phyloP scores from a whole-genome alignment of 441 rosid species.

The Erodium texanum region DNA sequence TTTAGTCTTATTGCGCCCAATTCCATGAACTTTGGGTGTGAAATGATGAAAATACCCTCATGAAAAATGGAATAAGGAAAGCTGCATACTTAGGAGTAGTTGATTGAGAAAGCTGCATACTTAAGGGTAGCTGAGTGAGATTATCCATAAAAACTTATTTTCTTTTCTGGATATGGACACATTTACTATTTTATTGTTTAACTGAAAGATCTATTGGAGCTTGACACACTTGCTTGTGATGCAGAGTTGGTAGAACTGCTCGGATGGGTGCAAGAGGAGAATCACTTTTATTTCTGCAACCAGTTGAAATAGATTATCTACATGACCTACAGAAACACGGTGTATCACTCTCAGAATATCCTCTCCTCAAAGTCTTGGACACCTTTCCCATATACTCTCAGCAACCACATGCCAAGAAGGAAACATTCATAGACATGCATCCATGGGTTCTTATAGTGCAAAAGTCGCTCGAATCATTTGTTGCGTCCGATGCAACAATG shows the following conservation, averaged over 20 bases:
- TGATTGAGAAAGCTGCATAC: too few species aligned
- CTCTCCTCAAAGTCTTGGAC: slow-evolving; percentile 65
- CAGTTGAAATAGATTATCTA: slow-evolving; percentile 71
- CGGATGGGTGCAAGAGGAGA: slow-evolving; percentile 92
- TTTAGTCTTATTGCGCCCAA: too few species aligned
- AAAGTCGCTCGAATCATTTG: slow-evolving; percentile 61
- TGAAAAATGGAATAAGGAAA: too few species aligned
- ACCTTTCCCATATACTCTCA: slow-evolving; percentile 47
- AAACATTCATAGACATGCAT: slow-evolving; percentile 48
- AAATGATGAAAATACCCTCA: too few species aligned
- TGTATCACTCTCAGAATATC: slow-evolving; percentile 61
- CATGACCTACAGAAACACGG: slow-evolving; percentile 79
- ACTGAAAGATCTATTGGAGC: slow-evolving; percentile 4
- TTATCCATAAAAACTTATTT: too few species aligned
- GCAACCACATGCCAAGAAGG: slow-evolving; percentile 35
- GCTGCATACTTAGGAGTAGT: too few species aligned
- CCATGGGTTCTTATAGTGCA: slow-evolving; percentile 72
- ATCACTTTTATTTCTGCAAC: slow-evolving; percentile 74
- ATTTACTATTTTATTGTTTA: not conserved
- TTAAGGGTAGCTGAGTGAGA: too few species aligned
- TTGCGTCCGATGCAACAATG: slow-evolving; percentile 45
- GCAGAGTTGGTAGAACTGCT: slow-evolving; percentile 97
- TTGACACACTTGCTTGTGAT: slow-evolving; percentile 22
- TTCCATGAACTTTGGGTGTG: too few species aligned
- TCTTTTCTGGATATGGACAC: not conserved